These are phyloP conservation scores for Cnidoscolus chayamansa DNA, from an alignment of 441 rosid species.

Conservation along the genomic window DNA sequence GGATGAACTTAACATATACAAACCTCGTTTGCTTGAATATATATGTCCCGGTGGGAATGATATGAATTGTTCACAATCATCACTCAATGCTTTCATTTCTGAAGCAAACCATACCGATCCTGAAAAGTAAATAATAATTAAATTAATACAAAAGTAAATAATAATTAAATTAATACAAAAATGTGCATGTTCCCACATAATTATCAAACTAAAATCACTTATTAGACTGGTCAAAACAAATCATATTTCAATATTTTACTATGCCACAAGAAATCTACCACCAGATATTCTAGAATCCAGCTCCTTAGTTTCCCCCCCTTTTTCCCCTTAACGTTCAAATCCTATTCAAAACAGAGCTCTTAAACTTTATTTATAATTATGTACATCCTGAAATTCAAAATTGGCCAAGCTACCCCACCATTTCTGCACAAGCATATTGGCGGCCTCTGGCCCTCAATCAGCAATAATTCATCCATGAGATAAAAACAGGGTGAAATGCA, in stretches of 20 bases:
- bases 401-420: background rate
- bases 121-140: constrained; percentile 32
- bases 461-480: background rate
- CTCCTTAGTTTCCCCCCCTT: background rate
- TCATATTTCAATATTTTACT: background rate
- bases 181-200: background rate
- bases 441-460: too few species aligned
- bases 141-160: constrained; percentile 16
- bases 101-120: constrained; percentile 98
- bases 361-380: background rate
- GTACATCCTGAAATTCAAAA: background rate
- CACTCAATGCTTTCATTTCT: constrained; percentile 97
- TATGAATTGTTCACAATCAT: constrained; percentile 89
- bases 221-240: constrained; percentile 7
- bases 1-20: constrained; percentile 3
- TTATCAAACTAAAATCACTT: background rate
- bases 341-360: background rate
- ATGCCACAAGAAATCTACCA: background rate
- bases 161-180: constrained; percentile 16
- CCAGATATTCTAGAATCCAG: background rate
- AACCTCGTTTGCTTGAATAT: constrained; percentile 97
- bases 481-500: background rate
- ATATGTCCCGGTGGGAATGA: constrained; percentile 85
- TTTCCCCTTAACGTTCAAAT: background rate
- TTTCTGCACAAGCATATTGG: background rate